Evolutionary conservation across 179 eudicot genomes (phyloP).

Genomic region (Beta macrorhiza): DNA sequence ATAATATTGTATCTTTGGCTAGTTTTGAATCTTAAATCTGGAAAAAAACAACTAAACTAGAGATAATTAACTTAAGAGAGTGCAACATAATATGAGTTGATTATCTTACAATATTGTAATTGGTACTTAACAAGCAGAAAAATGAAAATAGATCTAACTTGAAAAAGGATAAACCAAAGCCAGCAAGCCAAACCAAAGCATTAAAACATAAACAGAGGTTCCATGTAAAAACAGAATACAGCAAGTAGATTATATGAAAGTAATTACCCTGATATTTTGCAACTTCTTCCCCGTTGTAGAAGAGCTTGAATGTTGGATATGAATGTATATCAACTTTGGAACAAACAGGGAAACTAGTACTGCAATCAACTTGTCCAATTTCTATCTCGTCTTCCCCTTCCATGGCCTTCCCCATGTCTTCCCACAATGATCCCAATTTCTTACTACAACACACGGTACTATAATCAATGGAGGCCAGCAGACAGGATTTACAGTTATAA

Average conservation of each 20-base stretch:
- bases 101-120: neutral
- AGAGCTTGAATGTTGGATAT: slow-evolving; percentile 93
- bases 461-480: slow-evolving; percentile 13
- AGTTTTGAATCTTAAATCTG: neutral
- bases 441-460: slow-evolving; percentile 46
- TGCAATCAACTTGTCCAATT: slow-evolving; percentile 87
- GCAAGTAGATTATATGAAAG: slow-evolving; percentile 9
- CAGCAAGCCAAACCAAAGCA: neutral
- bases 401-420: slow-evolving; percentile 80
- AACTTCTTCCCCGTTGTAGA: slow-evolving; percentile 92
- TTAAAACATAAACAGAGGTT: neutral
- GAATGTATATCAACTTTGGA: slow-evolving; percentile 82
- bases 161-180: neutral
- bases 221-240: neutral
- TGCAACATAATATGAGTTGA: neutral
- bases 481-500: neutral
- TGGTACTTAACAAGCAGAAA: neutral
- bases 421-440: slow-evolving; percentile 86
- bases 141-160: neutral
- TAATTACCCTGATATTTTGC: slow-evolving; percentile 70
- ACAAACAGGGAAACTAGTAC: slow-evolving; percentile 66
- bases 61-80: neutral
- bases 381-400: slow-evolving; percentile 96
- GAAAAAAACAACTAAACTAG: neutral
- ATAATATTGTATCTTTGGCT: neutral